A percentile compares a stretch with the other conserved stretches of the same genome.
Conservation (phyloP, 768 basidiomycete genomes). For the Podaxis pistillaris region DNA sequence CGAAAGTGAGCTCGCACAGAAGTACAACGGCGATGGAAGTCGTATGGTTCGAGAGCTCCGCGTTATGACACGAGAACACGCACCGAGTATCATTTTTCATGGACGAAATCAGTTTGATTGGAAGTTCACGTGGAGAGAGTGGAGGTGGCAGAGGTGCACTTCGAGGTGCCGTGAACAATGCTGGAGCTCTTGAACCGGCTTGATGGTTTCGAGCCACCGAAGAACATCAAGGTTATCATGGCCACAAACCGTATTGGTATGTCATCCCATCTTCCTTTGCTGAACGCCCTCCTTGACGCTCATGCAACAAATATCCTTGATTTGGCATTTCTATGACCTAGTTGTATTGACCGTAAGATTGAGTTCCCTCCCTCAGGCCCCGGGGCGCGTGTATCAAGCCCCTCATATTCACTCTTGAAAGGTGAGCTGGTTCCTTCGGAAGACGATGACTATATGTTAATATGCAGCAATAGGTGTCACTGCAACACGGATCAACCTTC, state of each 20-base stretch:
- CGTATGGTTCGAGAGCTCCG: no score
- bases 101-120: no score
- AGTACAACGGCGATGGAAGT: constrained; percentile 46
- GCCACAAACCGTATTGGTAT: constrained; percentile 94
- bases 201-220: constrained; percentile 93
- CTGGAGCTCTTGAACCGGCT: constrained; percentile 54
- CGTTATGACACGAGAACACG: no score
- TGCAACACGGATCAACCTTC: constrained; percentile 97
- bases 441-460: constrained; percentile 25
- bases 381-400: constrained; percentile 93
- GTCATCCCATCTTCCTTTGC: constrained; percentile 11
- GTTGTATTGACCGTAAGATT: constrained; percentile 94
- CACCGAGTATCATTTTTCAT: no score
- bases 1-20: constrained; percentile 92
- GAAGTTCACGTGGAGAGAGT: no score
- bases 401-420: constrained; percentile 96
- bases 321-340: constrained; percentile 87
- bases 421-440: constrained; percentile 34
- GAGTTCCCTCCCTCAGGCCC: constrained; percentile 98
- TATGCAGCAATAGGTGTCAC: constrained; percentile 69
- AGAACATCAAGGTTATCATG: constrained; percentile 95
- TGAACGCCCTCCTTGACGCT: neutral
- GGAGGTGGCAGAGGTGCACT: no score
- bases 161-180: no score
- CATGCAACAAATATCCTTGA: constrained; percentile 78